These are phyloP conservation scores for Sclerotinia spermophila DNA, from an alignment of 2,329 filamentous ascomycete genomes.

Conservation along the genomic window DNA sequence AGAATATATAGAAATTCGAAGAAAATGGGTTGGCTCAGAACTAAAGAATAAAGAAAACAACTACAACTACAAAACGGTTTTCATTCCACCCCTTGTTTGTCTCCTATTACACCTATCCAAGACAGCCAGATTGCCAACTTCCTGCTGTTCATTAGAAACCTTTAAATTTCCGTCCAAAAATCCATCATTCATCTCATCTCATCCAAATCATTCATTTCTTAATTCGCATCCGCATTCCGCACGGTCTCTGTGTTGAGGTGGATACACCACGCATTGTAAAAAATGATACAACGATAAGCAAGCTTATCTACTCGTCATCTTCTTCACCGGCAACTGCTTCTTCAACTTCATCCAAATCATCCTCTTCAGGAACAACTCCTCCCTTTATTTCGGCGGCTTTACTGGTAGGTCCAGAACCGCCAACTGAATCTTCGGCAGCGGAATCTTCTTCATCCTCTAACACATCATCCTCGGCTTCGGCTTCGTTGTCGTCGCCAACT, in stretches of 20 bases:
- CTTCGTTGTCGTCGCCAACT: constrained; percentile 1
- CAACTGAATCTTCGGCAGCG: constrained; percentile 19
- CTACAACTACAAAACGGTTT: not conserved
- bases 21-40: not conserved
- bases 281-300: not conserved
- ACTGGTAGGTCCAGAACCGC: constrained; percentile 18
- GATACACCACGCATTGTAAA: not conserved
- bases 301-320: constrained; percentile 22
- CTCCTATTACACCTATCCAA: not conserved
- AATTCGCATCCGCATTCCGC: constrained; percentile 1
- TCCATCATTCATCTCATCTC: not conserved
- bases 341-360: constrained; percentile 22
- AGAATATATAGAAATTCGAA: not conserved
- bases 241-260: not conserved
- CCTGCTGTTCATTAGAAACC: not conserved
- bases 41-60: not conserved
- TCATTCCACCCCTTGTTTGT: not conserved
- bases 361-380: constrained; percentile 14
- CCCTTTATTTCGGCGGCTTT: constrained; percentile 19
- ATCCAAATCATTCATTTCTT: constrained; percentile 6
- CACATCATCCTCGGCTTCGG: constrained; percentile 1
- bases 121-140: constrained; percentile 5
- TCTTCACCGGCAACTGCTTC: constrained; percentile 20
- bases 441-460: constrained; percentile 22
- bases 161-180: not conserved